phyloP scores from a whole-genome alignment of 2,329 filamentous ascomycete genomes.

The Trichocomaceae sp. region DNA sequence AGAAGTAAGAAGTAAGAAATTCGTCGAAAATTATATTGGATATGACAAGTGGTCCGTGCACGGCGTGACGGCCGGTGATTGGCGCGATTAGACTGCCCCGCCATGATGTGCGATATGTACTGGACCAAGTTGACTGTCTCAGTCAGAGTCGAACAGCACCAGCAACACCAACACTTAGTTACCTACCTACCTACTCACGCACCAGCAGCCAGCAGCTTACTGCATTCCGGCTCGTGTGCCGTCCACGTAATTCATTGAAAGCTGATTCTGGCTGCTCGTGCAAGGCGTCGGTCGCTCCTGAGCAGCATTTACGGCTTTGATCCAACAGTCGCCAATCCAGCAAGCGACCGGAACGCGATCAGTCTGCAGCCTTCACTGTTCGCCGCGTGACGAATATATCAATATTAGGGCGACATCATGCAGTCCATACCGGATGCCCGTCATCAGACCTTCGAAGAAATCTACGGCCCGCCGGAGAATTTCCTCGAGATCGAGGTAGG shows the following conservation, averaged over 20 bases:
- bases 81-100: neutral
- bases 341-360: neutral
- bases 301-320: neutral
- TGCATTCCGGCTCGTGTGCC: neutral
- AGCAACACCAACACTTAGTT: neutral
- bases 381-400: neutral
- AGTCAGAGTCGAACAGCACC: neutral
- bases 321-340: neutral
- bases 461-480: conserved; percentile 97
- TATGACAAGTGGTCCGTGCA: neutral
- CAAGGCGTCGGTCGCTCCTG: neutral
- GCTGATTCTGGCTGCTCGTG: neutral
- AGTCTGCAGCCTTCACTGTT: neutral
- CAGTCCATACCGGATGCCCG: conserved; percentile 62
- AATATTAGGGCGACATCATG: conserved; percentile 38
- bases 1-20: too few relatives aligned
- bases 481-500: conserved; percentile 94
- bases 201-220: neutral
- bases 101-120: neutral
- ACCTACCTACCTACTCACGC: neutral
- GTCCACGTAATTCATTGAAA: neutral
- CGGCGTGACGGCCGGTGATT: neutral
- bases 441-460: conserved; percentile 95
- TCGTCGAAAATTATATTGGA: too few relatives aligned
- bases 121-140: neutral